A percentile compares a stretch with the other conserved stretches of the same genome.
phyloP scores from a whole-genome alignment of 2,329 filamentous ascomycete genomes.

The Talaromyces sp. region DNA sequence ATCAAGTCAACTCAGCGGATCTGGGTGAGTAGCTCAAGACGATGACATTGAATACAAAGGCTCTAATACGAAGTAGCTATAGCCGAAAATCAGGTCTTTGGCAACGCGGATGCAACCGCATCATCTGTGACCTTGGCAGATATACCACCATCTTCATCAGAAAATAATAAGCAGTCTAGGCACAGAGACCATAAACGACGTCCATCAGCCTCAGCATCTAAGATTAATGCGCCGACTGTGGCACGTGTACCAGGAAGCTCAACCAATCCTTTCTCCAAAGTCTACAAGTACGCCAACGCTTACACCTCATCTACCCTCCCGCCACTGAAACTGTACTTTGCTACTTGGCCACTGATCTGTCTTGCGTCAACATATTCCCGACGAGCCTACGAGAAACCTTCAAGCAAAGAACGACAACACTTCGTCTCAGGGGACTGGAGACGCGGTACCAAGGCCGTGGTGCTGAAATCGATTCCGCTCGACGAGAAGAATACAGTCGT shows the following conservation, averaged over 20 bases:
- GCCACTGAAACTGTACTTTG: constrained; percentile 66
- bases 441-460: constrained; percentile 78
- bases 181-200: neutral
- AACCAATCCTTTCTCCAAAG: constrained; percentile 66
- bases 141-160: neutral
- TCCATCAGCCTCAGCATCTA: neutral
- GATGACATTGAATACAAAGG: neutral
- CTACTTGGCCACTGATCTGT: constrained; percentile 73
- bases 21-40: constrained; percentile 4
- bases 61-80: neutral
- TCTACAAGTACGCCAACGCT: constrained; percentile 75
- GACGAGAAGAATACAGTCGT: constrained; percentile 76
- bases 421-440: constrained; percentile 70
- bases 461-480: constrained; percentile 74
- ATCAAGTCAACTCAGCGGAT: constrained; percentile 1
- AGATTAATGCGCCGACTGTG: constrained; percentile 10
- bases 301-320: constrained; percentile 65
- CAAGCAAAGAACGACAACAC: constrained; percentile 60
- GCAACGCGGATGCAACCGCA: neutral
- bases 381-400: constrained; percentile 66
- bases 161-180: neutral
- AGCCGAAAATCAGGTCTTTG: constrained; percentile 1
- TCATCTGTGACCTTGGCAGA: neutral
- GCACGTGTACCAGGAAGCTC: constrained; percentile 20
- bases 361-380: constrained; percentile 76